Evolutionary conservation across 306 rosid species (phyloP).

Genomic region (Gynostemma pentaphyllum): DNA sequence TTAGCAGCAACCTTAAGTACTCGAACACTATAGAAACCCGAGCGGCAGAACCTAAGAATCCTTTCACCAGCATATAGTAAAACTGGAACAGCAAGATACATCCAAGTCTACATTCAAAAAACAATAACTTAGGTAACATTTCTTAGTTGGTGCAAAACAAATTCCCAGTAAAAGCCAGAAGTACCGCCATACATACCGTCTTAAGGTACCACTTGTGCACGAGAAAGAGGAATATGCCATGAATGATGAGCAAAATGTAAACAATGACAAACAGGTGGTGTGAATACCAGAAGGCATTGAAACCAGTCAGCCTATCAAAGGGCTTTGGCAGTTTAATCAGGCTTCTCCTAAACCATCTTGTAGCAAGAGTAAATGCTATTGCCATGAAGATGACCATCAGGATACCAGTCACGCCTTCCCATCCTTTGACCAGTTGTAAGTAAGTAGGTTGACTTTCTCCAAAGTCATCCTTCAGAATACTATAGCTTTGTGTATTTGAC

Average conservation of each 20-base stretch:
- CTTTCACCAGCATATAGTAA: constrained; percentile 91
- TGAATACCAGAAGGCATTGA: constrained; percentile 98
- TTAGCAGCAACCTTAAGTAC: constrained; percentile 62
- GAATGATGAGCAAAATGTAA: constrained; percentile 68
- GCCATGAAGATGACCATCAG: constrained; percentile 68
- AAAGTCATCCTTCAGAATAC: constrained; percentile 33
- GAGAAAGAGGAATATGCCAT: constrained; percentile 60
- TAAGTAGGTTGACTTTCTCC: constrained; percentile 58
- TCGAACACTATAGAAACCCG: constrained; percentile 70
- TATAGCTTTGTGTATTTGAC: constrained; percentile 22
- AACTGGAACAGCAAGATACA: constrained; percentile 81
- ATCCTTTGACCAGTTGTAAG: constrained; percentile 39
- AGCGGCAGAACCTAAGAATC: constrained; percentile 72
- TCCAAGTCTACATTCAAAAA: constrained; percentile 74
- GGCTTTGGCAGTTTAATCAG: constrained; percentile 85
- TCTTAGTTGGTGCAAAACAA: not conserved
- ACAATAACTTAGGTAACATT: constrained; percentile 11
- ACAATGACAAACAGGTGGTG: constrained; percentile 94
- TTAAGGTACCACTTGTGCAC: constrained; percentile 57
- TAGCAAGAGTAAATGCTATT: constrained; percentile 84
- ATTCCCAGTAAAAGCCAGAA: not conserved
- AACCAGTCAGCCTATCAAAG: constrained; percentile 82
- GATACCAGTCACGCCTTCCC: constrained; percentile 83
- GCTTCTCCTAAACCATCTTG: constrained; percentile 82
- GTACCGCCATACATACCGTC: constrained; percentile 45